A percentile compares a stretch with the other conserved stretches of the same genome.
phyloP scores from a whole-genome alignment of 441 rosid genomes.

The Theobroma grandiflorum region DNA sequence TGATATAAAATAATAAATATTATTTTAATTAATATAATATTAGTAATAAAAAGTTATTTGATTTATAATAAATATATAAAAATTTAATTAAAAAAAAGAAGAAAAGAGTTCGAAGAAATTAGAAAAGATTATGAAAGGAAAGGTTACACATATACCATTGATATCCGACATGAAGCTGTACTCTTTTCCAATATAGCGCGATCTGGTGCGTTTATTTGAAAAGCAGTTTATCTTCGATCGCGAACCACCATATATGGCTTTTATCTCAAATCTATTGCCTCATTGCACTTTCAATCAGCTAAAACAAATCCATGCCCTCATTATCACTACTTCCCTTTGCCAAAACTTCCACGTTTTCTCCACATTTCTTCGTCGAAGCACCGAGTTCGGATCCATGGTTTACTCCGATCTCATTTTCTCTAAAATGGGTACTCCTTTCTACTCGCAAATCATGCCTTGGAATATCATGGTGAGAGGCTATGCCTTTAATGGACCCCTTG shows the following conservation, averaged over 20 bases:
- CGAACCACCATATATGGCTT: too few species aligned
- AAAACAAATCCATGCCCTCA: slow-evolving; percentile 43
- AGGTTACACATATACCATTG: too few species aligned
- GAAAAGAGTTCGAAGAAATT: too few species aligned
- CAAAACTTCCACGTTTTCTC: slow-evolving; percentile 30
- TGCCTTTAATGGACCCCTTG: slow-evolving; percentile 37
- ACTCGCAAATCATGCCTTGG: slow-evolving; percentile 33
- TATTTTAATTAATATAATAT: too few species aligned
- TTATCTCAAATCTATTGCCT: slow-evolving; percentile 27
- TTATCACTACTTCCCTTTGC: slow-evolving; percentile 34
- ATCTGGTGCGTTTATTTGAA: background rate
- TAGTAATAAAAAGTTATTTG: too few species aligned
- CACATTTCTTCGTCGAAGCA: slow-evolving; percentile 46
- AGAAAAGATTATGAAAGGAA: too few species aligned
- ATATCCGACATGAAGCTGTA: too few species aligned
- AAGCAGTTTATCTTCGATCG: background rate
- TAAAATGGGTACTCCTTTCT: slow-evolving; percentile 25
- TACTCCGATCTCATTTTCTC: slow-evolving; percentile 39
- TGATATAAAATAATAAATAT: too few species aligned
- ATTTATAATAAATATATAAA: too few species aligned
- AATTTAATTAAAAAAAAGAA: too few species aligned
- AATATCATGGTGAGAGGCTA: slow-evolving; percentile 47
- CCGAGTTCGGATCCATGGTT: slow-evolving; percentile 48
- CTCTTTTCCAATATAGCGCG: too few species aligned
- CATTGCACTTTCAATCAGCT: slow-evolving; percentile 40